Evolutionary conservation across 768 basidiomycete species (phyloP), one percentile per base, ranked within the genome.

Genomic region (Cantharellus anzutake): DNA sequence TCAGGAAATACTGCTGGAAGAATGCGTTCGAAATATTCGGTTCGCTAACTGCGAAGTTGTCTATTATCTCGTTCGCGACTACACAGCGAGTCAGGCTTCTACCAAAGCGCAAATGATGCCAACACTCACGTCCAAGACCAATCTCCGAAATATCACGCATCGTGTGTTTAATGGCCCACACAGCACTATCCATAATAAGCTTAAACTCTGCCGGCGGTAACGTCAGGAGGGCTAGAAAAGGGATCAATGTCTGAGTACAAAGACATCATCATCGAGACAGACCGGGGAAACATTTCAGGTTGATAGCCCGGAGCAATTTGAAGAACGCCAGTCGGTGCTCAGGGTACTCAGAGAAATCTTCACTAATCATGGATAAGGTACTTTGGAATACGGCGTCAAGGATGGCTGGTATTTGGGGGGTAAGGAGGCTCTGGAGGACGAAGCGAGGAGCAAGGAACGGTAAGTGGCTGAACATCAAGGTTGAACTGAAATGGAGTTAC

Each of bases 131-230:
- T 64, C 70, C 72, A 41, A 76, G 61, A 29, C 74, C 75, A 50
- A 84, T 87, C 68, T 98, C 94, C 3, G 91, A 89, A 63, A 99
- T 96, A 70, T 98, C 94, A 59, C 94, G 81, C 90, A 96, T 92
- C 11, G 90, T 97, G 73, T 99, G 96, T 71, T 99, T 99, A 75
- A 97, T 94, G n/a, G 92, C 94, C 94, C 96, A 99, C 57, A 94
- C 84, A 64, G 97, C 86, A 62, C 90, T 92, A 70, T 98, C 94
- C 82, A 96, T 97, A 71, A 96, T 86, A 61, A 98, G 74, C 73
- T 96, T 97, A 79, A 98, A 97, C 72, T 96, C 89, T 52, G 77
- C 72, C 5, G 91, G 85, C n/a, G 91, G 89, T 61, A 96, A 78
- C 35, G 80, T 80, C 60, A 94, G 78, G 52, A 97, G 73, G 3